Evolutionary conservation across 495 filamentous ascomycete species (phyloP).

Genomic region (Tuber umbilicatum): DNA sequence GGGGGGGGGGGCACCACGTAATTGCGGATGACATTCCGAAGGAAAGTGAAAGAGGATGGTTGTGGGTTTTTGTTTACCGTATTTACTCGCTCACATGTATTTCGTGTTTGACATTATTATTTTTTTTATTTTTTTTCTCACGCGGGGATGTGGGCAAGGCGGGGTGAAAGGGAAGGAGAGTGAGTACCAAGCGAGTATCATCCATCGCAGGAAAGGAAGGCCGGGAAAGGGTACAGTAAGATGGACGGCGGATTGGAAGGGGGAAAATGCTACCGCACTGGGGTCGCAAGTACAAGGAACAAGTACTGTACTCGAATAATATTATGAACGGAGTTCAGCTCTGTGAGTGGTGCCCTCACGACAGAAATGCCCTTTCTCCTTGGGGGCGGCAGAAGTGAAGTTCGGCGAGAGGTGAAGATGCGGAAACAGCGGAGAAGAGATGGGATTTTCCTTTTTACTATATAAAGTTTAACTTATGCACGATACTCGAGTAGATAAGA

Average conservation of each 20-base stretch:
- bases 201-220: not conserved
- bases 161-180: not conserved
- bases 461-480: not conserved
- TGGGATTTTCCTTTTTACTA: not conserved
- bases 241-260: not conserved
- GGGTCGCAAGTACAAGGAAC: not conserved
- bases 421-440: not conserved
- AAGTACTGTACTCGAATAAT: not conserved
- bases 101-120: not conserved
- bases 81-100: not conserved
- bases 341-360: not conserved
- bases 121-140: not conserved
- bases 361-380: not conserved
- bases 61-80: not conserved
- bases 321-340: not conserved
- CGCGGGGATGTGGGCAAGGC: not conserved
- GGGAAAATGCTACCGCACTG: not conserved
- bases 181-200: not conserved
- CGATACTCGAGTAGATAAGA: not conserved
- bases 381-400: not conserved
- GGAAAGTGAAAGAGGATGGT: not conserved
- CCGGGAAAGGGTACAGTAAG: not conserved
- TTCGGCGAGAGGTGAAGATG: not conserved
- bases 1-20: not conserved
- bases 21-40: slow-evolving; percentile 1